Conservation (phyloP, 2,329 filamentous ascomycete genomes). For the Apiospora koreana region DNA sequence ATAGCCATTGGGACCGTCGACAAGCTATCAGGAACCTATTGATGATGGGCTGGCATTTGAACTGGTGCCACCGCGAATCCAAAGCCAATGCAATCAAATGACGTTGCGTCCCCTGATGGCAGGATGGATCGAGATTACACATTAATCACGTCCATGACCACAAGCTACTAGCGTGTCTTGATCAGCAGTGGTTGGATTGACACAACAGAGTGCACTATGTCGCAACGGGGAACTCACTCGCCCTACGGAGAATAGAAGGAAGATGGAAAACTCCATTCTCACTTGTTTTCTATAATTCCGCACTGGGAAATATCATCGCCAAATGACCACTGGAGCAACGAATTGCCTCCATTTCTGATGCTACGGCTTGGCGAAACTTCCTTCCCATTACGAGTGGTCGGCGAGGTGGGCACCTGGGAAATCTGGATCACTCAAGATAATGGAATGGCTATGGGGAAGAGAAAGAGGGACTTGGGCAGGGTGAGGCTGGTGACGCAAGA, state of each 20-base stretch:
- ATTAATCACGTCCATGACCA: not conserved
- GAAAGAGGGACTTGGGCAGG: not conserved
- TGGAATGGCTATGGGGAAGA: not conserved
- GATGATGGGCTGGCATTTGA: not conserved
- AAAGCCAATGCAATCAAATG: not conserved
- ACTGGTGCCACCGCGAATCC: not conserved
- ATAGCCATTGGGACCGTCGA: not conserved
- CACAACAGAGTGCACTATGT: not conserved
- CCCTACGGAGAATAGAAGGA: not conserved
- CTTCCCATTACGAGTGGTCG: not conserved
- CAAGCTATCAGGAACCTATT: not conserved
- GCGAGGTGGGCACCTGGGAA: not conserved
- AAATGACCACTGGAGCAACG: not conserved
- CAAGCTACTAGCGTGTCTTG: not conserved
- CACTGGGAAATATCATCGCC: not conserved
- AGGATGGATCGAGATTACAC: not conserved
- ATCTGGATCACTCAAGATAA: not conserved
- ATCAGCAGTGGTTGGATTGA: not conserved
- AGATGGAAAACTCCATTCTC: not conserved
- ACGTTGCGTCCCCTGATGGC: not conserved
- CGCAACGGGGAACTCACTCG: not conserved
- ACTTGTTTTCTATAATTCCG: not conserved
- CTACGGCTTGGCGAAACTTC: not conserved
- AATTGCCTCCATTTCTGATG: not conserved
- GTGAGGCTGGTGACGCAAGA: constrained; percentile 4